phyloP scores from a whole-genome alignment of 2,329 filamentous ascomycete species.

The Colletotrichum filicis region DNA sequence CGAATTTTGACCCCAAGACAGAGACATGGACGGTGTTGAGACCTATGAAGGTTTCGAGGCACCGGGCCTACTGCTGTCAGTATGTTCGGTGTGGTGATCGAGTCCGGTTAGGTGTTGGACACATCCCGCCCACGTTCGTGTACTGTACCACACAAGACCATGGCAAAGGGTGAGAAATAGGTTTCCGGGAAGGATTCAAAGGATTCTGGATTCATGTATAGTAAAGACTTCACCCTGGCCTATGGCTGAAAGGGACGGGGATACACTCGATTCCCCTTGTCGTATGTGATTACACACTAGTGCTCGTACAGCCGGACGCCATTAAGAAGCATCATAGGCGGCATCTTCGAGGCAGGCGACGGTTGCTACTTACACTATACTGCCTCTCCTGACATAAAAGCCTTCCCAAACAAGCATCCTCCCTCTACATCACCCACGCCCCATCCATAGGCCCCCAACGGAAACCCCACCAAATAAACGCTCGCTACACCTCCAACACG shows the following conservation, averaged over 20 bases:
- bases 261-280: too few relatives aligned
- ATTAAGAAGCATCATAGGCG: too few relatives aligned
- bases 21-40: background rate
- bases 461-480: background rate
- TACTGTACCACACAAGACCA: background rate
- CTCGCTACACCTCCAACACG: background rate
- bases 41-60: background rate
- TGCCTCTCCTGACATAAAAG: background rate
- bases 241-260: background rate
- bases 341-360: background rate
- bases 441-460: background rate
- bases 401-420: background rate
- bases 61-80: slow-evolving; percentile 2
- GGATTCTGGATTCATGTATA: background rate
- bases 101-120: background rate
- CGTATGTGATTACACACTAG: background rate
- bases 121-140: background rate
- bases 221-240: background rate
- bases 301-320: too few relatives aligned
- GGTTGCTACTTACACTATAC: background rate
- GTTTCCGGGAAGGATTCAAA: background rate
- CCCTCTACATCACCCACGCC: background rate
- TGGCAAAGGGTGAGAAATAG: background rate
- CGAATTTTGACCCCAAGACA: background rate
- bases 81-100: slow-evolving; percentile 24